Percentiles rank a stretch among this genome's conserved stretches.
These are phyloP conservation scores for Globisporangium iwayamae DNA, from an alignment of 352 stramenopile genomes.

Conservation along the genomic window DNA sequence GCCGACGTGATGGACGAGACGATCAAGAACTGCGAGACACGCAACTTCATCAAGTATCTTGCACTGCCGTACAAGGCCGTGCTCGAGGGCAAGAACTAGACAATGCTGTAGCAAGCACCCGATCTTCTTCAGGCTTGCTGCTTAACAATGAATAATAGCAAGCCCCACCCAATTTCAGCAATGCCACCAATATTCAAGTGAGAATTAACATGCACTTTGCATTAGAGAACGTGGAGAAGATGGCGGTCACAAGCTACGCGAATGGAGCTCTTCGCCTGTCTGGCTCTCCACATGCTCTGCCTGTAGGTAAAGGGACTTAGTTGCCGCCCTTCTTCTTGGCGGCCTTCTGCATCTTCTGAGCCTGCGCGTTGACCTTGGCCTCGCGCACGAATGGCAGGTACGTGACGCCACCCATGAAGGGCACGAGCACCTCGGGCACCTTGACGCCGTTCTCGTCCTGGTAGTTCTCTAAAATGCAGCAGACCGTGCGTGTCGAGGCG, in stretches of 20 bases:
- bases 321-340: constrained; percentile 89
- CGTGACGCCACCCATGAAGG: constrained; percentile 98
- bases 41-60: constrained; percentile 86
- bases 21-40: constrained; percentile 69
- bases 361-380: constrained; percentile 89
- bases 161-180: not conserved
- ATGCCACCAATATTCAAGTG: not conserved
- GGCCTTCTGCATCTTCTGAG: constrained; percentile 94
- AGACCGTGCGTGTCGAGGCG: constrained; percentile 98
- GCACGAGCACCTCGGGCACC: constrained; percentile 96
- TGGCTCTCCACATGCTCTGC: not conserved
- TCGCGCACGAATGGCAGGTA: constrained; percentile 98
- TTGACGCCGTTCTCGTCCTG: constrained; percentile 96
- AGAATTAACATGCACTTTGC: not conserved
- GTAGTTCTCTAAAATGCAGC: constrained; percentile 99
- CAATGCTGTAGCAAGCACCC: no score
- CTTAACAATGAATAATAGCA: not conserved
- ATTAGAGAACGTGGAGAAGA: not conserved
- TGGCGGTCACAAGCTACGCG: not conserved
- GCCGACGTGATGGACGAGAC: constrained; percentile 80
- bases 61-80: constrained; percentile 67
- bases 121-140: not conserved
- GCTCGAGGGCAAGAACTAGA: constrained; percentile 24
- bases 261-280: not conserved
- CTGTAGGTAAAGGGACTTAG: constrained; percentile 19